Conservation (phyloP, 768 basidiomycete species). For the Mycena kentingensis region DNA sequence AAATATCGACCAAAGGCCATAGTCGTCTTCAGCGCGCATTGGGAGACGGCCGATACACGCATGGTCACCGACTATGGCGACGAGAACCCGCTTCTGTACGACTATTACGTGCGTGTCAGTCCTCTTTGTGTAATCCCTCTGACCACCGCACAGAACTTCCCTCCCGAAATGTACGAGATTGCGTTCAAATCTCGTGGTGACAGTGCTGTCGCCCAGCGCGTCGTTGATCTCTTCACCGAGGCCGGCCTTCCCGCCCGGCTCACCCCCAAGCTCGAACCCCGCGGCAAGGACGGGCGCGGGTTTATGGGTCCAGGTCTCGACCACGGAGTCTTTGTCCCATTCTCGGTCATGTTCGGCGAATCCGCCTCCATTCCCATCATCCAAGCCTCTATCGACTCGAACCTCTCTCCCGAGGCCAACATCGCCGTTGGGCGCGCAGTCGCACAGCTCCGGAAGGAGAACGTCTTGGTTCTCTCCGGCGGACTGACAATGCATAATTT, state of each 20-base stretch:
- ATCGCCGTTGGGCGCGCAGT: slow-evolving; percentile 69
- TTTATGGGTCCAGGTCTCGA: slow-evolving; percentile 65
- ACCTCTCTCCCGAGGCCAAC: slow-evolving; percentile 59
- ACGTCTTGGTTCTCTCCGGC: slow-evolving; percentile 69
- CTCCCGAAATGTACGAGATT: slow-evolving; percentile 55
- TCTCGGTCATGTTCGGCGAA: slow-evolving; percentile 75
- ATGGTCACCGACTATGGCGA: slow-evolving; percentile 77
- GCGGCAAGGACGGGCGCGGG: slow-evolving; percentile 69
- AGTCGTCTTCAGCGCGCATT: slow-evolving; percentile 82
- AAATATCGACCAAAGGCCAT: slow-evolving; percentile 82
- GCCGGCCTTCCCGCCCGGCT: slow-evolving; percentile 56
- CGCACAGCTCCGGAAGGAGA: slow-evolving; percentile 61
- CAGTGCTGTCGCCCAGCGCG: slow-evolving; percentile 51
- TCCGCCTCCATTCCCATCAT: slow-evolving; percentile 67
- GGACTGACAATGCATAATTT: slow-evolving; percentile 70
- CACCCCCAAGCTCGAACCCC: slow-evolving; percentile 49
- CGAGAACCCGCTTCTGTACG: slow-evolving; percentile 72
- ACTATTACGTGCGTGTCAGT: slow-evolving; percentile 50
- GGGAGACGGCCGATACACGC: slow-evolving; percentile 65
- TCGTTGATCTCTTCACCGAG: slow-evolving; percentile 64
- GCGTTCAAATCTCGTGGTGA: slow-evolving; percentile 73
- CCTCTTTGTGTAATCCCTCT: not conserved
- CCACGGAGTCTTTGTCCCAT: slow-evolving; percentile 82
- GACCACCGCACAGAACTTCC: slow-evolving; percentile 39
- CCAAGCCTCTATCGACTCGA: slow-evolving; percentile 67